Conservation (phyloP, 2,329 filamentous ascomycete genomes). For the Aureobasidium sp. region DNA sequence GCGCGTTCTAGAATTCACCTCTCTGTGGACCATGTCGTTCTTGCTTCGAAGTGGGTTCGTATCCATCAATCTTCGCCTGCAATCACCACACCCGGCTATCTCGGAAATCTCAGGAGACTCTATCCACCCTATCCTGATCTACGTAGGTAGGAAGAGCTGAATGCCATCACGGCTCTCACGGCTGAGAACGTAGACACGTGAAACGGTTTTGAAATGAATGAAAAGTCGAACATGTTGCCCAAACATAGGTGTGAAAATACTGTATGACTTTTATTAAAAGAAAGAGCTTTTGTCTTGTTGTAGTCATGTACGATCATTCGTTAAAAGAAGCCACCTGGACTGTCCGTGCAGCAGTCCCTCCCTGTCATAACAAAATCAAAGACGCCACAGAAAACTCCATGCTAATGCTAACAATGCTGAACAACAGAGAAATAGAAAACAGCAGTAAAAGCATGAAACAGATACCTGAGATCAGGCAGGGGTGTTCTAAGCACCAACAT, state of each 20-base stretch:
- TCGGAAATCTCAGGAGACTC: background rate
- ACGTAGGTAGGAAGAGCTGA: background rate
- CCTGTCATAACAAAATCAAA: background rate
- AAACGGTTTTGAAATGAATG: background rate
- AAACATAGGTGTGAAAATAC: background rate
- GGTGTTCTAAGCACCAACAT: constrained; percentile 17
- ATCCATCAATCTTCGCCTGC: too few species aligned
- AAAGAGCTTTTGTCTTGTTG: background rate
- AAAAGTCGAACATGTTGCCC: too few species aligned
- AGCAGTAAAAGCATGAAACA: background rate
- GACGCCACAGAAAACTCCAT: constrained; percentile 2
- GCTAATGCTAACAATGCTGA: background rate
- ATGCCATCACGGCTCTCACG: constrained; percentile 12
- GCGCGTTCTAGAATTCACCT: too few species aligned
- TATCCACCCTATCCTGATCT: too few species aligned
- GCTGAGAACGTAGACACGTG: background rate
- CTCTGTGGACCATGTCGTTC: too few species aligned
- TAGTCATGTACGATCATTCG: background rate
- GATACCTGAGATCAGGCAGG: background rate
- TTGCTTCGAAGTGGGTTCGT: too few species aligned
- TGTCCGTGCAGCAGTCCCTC: background rate
- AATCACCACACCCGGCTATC: background rate
- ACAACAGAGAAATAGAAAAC: background rate
- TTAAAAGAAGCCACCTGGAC: background rate
- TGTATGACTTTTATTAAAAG: background rate